Evolutionary conservation across 352 stramenopile genomes (phyloP), one percentile per base, ranked within the genome.

Genomic region (Phytophthora pluvialis): DNA sequence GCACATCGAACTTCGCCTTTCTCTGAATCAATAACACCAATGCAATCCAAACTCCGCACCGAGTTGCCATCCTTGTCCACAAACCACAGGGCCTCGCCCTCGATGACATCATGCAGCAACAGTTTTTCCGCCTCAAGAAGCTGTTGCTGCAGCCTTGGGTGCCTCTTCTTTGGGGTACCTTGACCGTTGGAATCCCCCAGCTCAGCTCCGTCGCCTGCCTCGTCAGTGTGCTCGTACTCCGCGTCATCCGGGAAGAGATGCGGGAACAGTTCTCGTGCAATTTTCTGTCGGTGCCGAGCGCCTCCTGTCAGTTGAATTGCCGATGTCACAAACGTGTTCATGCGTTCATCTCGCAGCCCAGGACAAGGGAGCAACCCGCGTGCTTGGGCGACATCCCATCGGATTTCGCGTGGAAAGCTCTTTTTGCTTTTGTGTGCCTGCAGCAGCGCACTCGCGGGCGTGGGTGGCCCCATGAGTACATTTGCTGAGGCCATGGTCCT

Each of bases 11-110:
- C 40, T 55, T 84, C 82, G 3, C 56, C 66, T 53, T 80, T 86
- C 8, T 50, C 60, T 2, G 51, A 60, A 13, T 87, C 60, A 26
- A 91, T 72, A 1, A 79, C 68, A 0, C 79, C 83, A 10, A 75
- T 67, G 32, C 86, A 94, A 53, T 90, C 73, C 26, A 94, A 64
- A 60, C 84, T 93, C 2, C 86, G 82, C 3, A 94, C 78, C 1
- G 73, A 84, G 40, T 72, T 77, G 4, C 77, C 86, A 53, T 94
- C 86, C 49, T 89, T 91, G 56, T 94, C 86, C 21, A 94, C 73
- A 44, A 90, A 92, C 86, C 86, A 94, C 15, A 89, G 60, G 3
- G 82, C 79, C 45, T 94, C 86, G 2, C 73, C 71, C 49, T 93
- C 80, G 26, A 93, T 77, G 5, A 83, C 82, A 44, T 94, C 86